phyloP scores from a whole-genome alignment of 1,284 basidiomycete species.

The Laetiporus sulphureus region DNA sequence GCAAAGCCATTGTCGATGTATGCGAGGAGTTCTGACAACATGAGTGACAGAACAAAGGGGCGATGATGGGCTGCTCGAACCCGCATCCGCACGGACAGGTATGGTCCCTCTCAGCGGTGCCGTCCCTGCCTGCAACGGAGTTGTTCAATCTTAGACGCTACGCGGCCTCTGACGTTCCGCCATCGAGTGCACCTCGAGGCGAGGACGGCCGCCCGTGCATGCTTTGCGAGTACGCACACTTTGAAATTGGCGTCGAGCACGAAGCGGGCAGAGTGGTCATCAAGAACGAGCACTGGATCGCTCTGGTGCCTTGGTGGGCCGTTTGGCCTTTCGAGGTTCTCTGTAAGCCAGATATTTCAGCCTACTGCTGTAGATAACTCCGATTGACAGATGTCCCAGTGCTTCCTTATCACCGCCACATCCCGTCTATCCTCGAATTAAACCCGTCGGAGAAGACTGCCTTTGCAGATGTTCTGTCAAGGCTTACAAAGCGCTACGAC shows the following conservation, averaged over 20 bases:
- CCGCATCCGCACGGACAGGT: slow-evolving; percentile 95
- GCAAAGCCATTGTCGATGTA: background rate
- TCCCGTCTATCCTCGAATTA: slow-evolving; percentile 65
- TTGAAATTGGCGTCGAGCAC: slow-evolving; percentile 48
- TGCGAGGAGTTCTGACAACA: background rate
- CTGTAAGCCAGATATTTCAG: slow-evolving; percentile 34
- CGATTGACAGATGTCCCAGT: slow-evolving; percentile 36
- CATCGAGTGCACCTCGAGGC: slow-evolving; percentile 48
- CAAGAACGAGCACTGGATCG: slow-evolving; percentile 78
- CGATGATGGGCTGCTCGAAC: slow-evolving; percentile 96
- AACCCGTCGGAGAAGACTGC: slow-evolving; percentile 50
- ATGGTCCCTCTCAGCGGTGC: slow-evolving; percentile 78
- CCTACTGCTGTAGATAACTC: background rate
- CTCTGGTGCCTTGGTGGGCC: slow-evolving; percentile 94
- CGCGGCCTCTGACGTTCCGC: slow-evolving; percentile 29
- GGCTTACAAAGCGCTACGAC: slow-evolving; percentile 74
- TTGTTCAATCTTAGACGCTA: slow-evolving; percentile 57
- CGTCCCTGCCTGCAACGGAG: slow-evolving; percentile 65
- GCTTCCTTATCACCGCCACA: slow-evolving; percentile 73
- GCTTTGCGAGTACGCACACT: slow-evolving; percentile 79
- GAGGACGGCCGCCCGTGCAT: slow-evolving; percentile 62
- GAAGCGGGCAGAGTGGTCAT: slow-evolving; percentile 63
- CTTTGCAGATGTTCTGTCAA: slow-evolving; percentile 62
- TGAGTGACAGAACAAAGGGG: slow-evolving; percentile 75
- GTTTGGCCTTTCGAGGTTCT: slow-evolving; percentile 92